Conservation (phyloP, 208 protist species). For the Polymyxa betae region DNA sequence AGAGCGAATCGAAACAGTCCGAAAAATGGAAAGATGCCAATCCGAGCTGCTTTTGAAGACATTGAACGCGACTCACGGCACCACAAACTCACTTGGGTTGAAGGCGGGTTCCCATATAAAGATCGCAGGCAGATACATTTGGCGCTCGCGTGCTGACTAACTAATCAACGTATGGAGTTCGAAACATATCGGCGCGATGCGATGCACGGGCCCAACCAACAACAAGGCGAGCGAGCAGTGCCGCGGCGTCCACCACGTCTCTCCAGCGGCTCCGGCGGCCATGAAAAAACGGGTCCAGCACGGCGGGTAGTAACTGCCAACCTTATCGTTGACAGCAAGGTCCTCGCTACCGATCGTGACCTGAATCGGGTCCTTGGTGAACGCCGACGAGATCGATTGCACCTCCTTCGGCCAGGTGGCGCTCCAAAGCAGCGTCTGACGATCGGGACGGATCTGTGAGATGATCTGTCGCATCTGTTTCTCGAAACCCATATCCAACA, state of each 20-base stretch:
- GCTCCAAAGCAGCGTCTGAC: conserved; percentile 70
- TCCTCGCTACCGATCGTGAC: conserved; percentile 81
- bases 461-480: conserved; percentile 69
- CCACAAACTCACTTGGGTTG: too few species aligned
- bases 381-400: conserved; percentile 90
- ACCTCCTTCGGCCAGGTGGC: conserved; percentile 85
- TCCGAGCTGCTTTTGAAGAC: conserved; percentile 49
- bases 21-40: conserved; percentile 84
- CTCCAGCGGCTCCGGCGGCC: too few species aligned
- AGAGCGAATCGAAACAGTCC: conserved; percentile 79
- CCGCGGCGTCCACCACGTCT: neutral
- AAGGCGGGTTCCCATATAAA: too few species aligned
- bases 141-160: neutral
- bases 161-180: neutral
- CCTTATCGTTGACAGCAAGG: conserved; percentile 9
- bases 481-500: conserved; percentile 87
- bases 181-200: neutral
- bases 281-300: neutral
- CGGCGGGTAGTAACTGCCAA: neutral
- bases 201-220: neutral
- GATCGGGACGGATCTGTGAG: conserved; percentile 58
- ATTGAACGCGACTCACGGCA: neutral
- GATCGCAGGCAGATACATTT: too few species aligned
- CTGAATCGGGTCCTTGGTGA: conserved; percentile 83
- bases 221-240: neutral